A percentile compares a stretch with the other conserved stretches of the same genome.
Conservation (phyloP, 2,329 filamentous ascomycete species). For the Fusarium austroafricanum region DNA sequence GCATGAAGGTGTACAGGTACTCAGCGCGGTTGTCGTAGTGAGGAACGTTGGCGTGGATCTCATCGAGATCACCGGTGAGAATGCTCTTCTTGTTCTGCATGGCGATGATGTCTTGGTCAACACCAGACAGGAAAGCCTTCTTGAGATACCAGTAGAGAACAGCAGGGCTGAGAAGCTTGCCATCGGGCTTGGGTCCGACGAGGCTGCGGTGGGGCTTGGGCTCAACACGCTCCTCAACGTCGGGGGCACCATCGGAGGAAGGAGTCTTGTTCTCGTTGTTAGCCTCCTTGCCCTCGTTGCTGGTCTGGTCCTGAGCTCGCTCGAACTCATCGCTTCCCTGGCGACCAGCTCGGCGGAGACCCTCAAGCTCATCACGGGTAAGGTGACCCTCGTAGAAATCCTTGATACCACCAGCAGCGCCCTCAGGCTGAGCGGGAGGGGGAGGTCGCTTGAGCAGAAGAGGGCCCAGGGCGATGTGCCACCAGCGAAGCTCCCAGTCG, state of each 20-base stretch:
- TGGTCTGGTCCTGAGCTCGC: conserved; percentile 33
- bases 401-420: conserved; percentile 65
- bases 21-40: conserved; percentile 70
- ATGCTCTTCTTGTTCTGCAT: conserved; percentile 57
- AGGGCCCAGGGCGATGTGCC: conserved; percentile 64
- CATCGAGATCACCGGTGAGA: conserved; percentile 64
- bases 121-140: conserved; percentile 40
- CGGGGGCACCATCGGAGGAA: background rate
- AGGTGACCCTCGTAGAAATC: conserved; percentile 69
- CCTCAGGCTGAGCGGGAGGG: conserved; percentile 71
- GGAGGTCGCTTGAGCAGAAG: conserved; percentile 60
- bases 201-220: conserved; percentile 34
- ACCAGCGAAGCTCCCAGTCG: conserved; percentile 70
- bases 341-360: conserved; percentile 51
- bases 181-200: conserved; percentile 40
- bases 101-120: conserved; percentile 46
- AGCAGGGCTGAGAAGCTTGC: conserved; percentile 1
- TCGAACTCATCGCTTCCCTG: conserved; percentile 39
- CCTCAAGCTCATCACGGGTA: conserved; percentile 63
- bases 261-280: conserved; percentile 41
- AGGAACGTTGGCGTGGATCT: conserved; percentile 66
- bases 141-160: conserved; percentile 45
- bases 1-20: conserved; percentile 70
- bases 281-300: conserved; percentile 42
- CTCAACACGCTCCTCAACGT: conserved; percentile 15